These are phyloP conservation scores for Sanguinoderma infundibulare DNA, from an alignment of 1,284 basidiomycete species.

Conservation along the genomic window DNA sequence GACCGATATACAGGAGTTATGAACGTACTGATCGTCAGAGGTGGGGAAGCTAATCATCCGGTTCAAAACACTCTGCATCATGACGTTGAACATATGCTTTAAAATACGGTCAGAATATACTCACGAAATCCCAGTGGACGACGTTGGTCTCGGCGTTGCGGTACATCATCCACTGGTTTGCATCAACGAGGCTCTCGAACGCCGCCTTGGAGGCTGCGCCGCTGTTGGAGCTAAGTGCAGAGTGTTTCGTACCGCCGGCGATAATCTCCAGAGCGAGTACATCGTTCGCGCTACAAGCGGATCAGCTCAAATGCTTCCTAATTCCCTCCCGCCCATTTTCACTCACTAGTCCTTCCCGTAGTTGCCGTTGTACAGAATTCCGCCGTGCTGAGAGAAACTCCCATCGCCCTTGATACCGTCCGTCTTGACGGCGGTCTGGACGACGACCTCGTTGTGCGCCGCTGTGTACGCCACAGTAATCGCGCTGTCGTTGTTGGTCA, in stretches of 20 bases:
- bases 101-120: slow-evolving; percentile 25
- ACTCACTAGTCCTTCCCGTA: slow-evolving; percentile 68
- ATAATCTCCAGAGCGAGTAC: slow-evolving; percentile 55
- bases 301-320: neutral
- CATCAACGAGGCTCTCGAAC: slow-evolving; percentile 55
- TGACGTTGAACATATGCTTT: neutral
- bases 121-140: slow-evolving; percentile 70
- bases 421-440: slow-evolving; percentile 46
- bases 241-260: slow-evolving; percentile 56
- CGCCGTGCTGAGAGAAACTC: slow-evolving; percentile 64
- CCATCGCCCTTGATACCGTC: slow-evolving; percentile 71
- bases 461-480: slow-evolving; percentile 53
- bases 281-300: slow-evolving; percentile 48
- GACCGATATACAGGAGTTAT: no score
- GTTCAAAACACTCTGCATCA: slow-evolving; percentile 58
- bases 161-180: slow-evolving; percentile 70
- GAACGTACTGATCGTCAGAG: slow-evolving; percentile 56
- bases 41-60: slow-evolving; percentile 69
- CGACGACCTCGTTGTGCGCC: slow-evolving; percentile 52
- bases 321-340: no score
- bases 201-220: slow-evolving; percentile 40
- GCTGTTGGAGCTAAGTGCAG: slow-evolving; percentile 27
- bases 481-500: slow-evolving; percentile 47
- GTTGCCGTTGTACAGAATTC: slow-evolving; percentile 67
- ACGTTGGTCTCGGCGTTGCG: slow-evolving; percentile 56